Conservation (phyloP, 2,329 filamentous ascomycete genomes). For the Fusarium transvaalense region DNA sequence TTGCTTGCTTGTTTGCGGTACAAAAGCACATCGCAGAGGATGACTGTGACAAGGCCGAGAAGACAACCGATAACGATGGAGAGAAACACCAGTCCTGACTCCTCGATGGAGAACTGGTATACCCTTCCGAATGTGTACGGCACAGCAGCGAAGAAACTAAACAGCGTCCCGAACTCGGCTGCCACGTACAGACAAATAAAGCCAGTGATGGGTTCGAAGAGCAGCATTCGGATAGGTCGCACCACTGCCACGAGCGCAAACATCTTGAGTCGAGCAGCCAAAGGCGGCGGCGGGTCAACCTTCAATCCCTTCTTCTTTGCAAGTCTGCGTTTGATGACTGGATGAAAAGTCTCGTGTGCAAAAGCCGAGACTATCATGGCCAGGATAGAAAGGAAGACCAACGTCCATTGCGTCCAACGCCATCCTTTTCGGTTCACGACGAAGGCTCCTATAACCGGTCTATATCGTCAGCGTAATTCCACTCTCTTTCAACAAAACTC, state of each 20-base stretch:
- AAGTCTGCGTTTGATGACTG: conserved; percentile 59
- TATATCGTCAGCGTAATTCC: conserved; percentile 28
- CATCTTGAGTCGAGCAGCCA: conserved; percentile 42
- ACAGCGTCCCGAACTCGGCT: conserved; percentile 65
- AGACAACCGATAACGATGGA: conserved; percentile 61
- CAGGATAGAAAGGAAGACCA: conserved; percentile 61
- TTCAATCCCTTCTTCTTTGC: conserved; percentile 53
- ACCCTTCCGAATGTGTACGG: conserved; percentile 61
- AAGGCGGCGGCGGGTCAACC: conserved; percentile 42
- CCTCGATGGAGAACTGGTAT: conserved; percentile 59
- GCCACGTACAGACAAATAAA: conserved; percentile 65
- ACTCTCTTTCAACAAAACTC: conserved; percentile 28
- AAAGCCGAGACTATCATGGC: conserved; percentile 54
- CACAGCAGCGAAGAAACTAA: conserved; percentile 65
- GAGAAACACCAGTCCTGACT: conserved; percentile 60
- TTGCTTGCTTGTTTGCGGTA: conserved; percentile 55
- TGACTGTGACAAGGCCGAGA: conserved; percentile 57
- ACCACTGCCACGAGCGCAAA: conserved; percentile 60
- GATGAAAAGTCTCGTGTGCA: conserved; percentile 69
- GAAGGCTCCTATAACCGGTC: conserved; percentile 64
- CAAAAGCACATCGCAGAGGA: conserved; percentile 57
- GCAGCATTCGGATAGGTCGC: conserved; percentile 68
- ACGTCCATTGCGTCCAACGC: conserved; percentile 67
- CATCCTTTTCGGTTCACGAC: conserved; percentile 60
- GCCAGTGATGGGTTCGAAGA: conserved; percentile 72